These are phyloP conservation scores for Tephrocybe sp. DNA, from an alignment of 768 basidiomycete species.

Conservation along the genomic window DNA sequence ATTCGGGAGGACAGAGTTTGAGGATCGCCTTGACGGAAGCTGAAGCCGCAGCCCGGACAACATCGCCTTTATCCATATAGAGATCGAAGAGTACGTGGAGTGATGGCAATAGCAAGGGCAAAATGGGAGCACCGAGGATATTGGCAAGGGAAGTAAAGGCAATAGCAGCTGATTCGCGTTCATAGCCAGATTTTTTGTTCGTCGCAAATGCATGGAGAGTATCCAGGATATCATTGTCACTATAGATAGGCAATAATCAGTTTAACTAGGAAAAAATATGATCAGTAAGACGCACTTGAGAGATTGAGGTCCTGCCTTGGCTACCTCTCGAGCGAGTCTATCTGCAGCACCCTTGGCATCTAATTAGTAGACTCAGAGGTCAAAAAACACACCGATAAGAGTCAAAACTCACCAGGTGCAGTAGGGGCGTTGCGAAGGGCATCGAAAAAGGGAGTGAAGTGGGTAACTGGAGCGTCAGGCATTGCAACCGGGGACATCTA, in stretches of 20 bases:
- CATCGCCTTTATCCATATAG: slow-evolving; percentile 92
- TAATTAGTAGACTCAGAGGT: slow-evolving; percentile 25
- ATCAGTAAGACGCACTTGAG: slow-evolving; percentile 47
- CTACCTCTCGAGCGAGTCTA: slow-evolving; percentile 71
- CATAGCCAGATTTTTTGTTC: slow-evolving; percentile 86
- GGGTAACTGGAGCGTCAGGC: slow-evolving; percentile 39
- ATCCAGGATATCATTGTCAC: slow-evolving; percentile 61
- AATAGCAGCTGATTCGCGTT: slow-evolving; percentile 84
- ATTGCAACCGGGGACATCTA: slow-evolving; percentile 58
- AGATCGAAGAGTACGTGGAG: slow-evolving; percentile 80
- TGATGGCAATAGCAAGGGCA: slow-evolving; percentile 74
- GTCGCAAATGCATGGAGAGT: slow-evolving; percentile 68
- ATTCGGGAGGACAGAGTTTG: slow-evolving; percentile 82
- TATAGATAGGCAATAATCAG: slow-evolving; percentile 25
- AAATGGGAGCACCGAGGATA: slow-evolving; percentile 67
- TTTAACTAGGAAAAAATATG: neutral
- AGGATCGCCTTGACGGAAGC: slow-evolving; percentile 82
- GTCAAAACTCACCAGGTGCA: slow-evolving; percentile 48
- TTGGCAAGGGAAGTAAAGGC: slow-evolving; percentile 75
- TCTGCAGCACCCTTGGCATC: slow-evolving; percentile 87
- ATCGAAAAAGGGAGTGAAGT: slow-evolving; percentile 50
- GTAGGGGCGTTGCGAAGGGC: slow-evolving; percentile 59
- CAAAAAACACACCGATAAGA: neutral
- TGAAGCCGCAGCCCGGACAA: slow-evolving; percentile 81
- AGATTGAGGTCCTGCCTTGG: slow-evolving; percentile 59